Evolutionary conservation across 495 filamentous ascomycete genomes (phyloP).

Genomic region (Xylaria longipes): DNA sequence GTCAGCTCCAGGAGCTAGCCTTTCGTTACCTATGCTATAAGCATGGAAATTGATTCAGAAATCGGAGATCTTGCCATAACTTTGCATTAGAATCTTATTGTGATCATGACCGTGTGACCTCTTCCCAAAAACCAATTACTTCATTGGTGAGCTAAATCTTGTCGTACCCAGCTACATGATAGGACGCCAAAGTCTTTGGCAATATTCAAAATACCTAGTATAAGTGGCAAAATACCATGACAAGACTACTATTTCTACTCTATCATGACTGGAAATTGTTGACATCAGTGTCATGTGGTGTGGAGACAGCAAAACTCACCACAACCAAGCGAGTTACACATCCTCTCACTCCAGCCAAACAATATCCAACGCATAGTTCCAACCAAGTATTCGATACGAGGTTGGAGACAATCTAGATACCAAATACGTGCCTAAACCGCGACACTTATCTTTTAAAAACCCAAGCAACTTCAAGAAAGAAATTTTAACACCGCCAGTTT

Average conservation of each 20-base stretch:
- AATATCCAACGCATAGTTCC: not conserved
- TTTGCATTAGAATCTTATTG: not conserved
- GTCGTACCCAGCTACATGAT: not conserved
- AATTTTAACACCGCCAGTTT: not conserved
- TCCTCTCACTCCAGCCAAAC: not conserved
- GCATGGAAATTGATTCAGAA: slow-evolving; percentile 16
- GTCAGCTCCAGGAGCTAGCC: slow-evolving; percentile 8
- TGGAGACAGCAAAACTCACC: slow-evolving; percentile 14
- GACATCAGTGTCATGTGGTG: not conserved
- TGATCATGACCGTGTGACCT: not conserved
- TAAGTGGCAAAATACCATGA: not conserved
- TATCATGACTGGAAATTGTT: not conserved
- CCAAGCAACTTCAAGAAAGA: not conserved
- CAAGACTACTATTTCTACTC: not conserved
- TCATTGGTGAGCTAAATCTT: not conserved
- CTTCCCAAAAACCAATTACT: not conserved
- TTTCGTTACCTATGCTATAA: slow-evolving; percentile 23
- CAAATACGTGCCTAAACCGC: not conserved
- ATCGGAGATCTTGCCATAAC: slow-evolving; percentile 16
- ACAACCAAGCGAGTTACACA: not conserved
- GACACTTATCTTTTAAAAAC: not conserved
- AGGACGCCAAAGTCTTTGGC: not conserved
- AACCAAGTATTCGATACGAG: not conserved
- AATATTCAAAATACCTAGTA: too few relatives aligned
- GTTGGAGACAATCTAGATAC: not conserved